Evolutionary conservation across 345 rosid genomes (phyloP), one percentile per base, ranked within the genome.

Genomic region (Erucastrum elatum): DNA sequence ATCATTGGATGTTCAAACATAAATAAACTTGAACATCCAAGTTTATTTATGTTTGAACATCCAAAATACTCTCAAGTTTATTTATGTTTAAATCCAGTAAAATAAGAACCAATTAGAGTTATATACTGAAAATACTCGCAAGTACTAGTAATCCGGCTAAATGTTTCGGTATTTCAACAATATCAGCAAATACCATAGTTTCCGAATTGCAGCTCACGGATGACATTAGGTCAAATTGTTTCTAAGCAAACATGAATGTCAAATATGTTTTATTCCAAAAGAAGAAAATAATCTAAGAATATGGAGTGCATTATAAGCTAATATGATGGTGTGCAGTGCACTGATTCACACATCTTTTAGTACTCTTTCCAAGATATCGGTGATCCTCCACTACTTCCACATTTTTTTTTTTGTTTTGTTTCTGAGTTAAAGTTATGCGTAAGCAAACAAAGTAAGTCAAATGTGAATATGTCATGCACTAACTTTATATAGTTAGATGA

Each of bases 281-380:
- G 56, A 49, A 49, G 56, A 49, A 49, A 51, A 51, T 53, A 53
- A 7, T 1, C 21, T 44, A 64, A 60, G 33, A 65, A 11, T 44
- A 27, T 44, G 68, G 31, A 66, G 63, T 72, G 65, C 51, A 72
- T 72, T 78, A 25, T 44, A 66, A 25, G 56, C 46, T 34, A 73
- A 61, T 67, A 66, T 73, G 78, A 72, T 74, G 65, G 65, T 49
- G n/a, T n/a, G n/a, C n/a, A n/a, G 35, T 49, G 60, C 82, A 74
- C 71, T 74, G 30, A 70, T 31, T 44, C 51, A 60, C 77, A 73
- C 82, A 72, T 64, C 82, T 67, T 78, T 78, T 66, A 5, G 0
- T 13, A 11, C 26, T 62, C 17, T 63, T 74, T 51, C 31, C 58
- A 62, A 0, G 49, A 62, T 66, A 41, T 73, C n/a, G 34, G 17